These are phyloP conservation scores for Aspergillus puulaauensis DNA, from an alignment of 2,329 filamentous ascomycete genomes.

Conservation along the genomic window DNA sequence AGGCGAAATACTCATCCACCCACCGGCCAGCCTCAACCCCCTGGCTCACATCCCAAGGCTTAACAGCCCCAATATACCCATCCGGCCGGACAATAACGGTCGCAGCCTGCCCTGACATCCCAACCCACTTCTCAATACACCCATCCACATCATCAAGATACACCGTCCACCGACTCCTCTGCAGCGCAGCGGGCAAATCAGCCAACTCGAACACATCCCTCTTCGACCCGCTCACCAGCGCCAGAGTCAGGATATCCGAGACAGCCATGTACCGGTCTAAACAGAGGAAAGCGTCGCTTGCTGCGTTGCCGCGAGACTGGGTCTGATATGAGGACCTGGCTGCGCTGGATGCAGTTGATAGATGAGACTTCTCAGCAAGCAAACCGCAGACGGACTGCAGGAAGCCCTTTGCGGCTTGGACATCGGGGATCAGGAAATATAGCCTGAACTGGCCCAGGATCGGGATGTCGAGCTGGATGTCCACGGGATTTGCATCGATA, in stretches of 20 bases:
- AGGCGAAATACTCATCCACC: slow-evolving; percentile 52
- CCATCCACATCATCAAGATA: slow-evolving; percentile 66
- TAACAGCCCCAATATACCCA: slow-evolving; percentile 69
- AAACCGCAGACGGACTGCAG: slow-evolving; percentile 58
- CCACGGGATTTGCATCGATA: slow-evolving; percentile 74
- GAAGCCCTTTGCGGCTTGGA: slow-evolving; percentile 57
- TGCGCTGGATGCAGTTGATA: background rate
- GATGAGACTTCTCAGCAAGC: slow-evolving; percentile 27
- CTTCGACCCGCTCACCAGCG: slow-evolving; percentile 64
- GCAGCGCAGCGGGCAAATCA: slow-evolving; percentile 61
- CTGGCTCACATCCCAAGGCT: slow-evolving; percentile 38
- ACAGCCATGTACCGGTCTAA: slow-evolving; percentile 68
- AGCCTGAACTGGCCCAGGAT: slow-evolving; percentile 75
- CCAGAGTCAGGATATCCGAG: slow-evolving; percentile 69
- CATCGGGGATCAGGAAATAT: slow-evolving; percentile 67
- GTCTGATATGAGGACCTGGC: slow-evolving; percentile 56
- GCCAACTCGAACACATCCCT: slow-evolving; percentile 65
- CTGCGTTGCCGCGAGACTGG: slow-evolving; percentile 57
- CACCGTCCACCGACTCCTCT: slow-evolving; percentile 68
- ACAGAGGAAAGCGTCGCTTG: slow-evolving; percentile 65
- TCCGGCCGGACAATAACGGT: slow-evolving; percentile 70
- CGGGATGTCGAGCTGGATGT: slow-evolving; percentile 75
- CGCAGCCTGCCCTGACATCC: slow-evolving; percentile 58
- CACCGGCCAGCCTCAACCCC: slow-evolving; percentile 41
- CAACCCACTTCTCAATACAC: slow-evolving; percentile 70